Evolutionary conservation across 2,329 filamentous ascomycete species (phyloP), one percentile per base, ranked within the genome.

Genomic region (Exophiala alcalophila): DNA sequence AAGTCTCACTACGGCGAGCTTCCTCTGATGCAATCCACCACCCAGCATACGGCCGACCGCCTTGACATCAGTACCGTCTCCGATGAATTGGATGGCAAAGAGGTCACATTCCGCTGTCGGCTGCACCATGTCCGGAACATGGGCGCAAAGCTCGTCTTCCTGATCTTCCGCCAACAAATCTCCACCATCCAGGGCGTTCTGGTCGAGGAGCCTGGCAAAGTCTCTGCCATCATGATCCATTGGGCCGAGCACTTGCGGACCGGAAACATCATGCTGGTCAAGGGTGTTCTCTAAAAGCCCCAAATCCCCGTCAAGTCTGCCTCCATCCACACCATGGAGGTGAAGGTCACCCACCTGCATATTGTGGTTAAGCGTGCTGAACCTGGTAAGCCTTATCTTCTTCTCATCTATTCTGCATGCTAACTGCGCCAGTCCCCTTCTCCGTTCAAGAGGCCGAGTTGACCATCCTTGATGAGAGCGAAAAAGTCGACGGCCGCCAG

Each of bases 121-220:
- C 71, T 92, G 14, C 84, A 91, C 63, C 86, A 89, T 43, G 74
- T 92, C 45, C 81, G 90, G 32, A 83, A 84, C 56, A 77, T 95
- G 69, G 91, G 87, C 60, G 77, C 86, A 56, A 83, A 85, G 54
- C 73, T 95, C 23, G 86, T 88, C 57, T 95, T 95, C 64, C 70
- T 95, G 29, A 77, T 94, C 45, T 84, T 95, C 60, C 83, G 90
- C 41, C 87, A 95, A 65, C 84, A 90, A 66, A 81, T 85, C 9
- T 74, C 78, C 53, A 92, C 88, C 16, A 79, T 95, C 37, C 90
- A 96, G 64, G 89, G 87, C 49, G 86, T 95, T 2, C 70, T 96
- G 27, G 71, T 79, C 15, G 68, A 72, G 47, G 70, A 76, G 53
- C 70, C 80, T 52, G 77, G 79, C 5, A 70, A 71, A 33, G 74